Conservation (phyloP, 257 asterid species). For the Nicotiana benthamiana region DNA sequence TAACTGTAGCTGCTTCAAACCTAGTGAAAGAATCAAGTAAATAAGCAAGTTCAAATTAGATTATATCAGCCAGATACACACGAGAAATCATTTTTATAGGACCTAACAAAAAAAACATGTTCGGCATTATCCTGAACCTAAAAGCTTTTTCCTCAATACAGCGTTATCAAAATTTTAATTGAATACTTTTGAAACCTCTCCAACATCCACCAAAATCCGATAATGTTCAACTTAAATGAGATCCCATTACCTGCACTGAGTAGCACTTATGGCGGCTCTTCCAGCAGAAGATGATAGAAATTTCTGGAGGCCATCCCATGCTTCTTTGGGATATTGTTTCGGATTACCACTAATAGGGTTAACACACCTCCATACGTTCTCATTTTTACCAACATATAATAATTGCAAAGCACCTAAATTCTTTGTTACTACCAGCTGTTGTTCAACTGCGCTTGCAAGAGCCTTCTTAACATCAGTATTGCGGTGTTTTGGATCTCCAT, state of each 20-base stretch:
- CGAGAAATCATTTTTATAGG: not conserved
- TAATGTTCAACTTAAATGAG: not conserved
- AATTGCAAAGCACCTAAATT: conserved; percentile 51
- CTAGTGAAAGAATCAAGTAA: conserved; percentile 30
- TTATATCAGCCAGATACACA: conserved; percentile 1
- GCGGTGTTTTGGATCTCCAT: conserved; percentile 58
- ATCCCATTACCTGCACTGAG: conserved; percentile 61
- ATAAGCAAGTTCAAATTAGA: not conserved
- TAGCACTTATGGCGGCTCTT: conserved; percentile 51
- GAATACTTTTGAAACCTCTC: not conserved
- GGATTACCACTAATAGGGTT: conserved; percentile 53
- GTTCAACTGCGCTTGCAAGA: conserved; percentile 64
- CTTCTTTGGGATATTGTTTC: conserved; percentile 39
- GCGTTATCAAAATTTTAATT: not conserved
- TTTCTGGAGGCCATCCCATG: conserved; percentile 75
- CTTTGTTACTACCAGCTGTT: conserved; percentile 68
- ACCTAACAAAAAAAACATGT: not conserved
- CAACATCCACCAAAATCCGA: not conserved
- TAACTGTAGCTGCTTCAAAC: conserved; percentile 83
- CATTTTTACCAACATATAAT: conserved; percentile 69
- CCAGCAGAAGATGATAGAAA: conserved; percentile 72
- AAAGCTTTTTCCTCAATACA: not conserved
- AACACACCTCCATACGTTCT: conserved; percentile 75
- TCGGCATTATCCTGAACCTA: not conserved
- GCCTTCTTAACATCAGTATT: conserved; percentile 84